Evolutionary conservation across 768 basidiomycete genomes (phyloP).

Genomic region (Clitopilus hobsonii): DNA sequence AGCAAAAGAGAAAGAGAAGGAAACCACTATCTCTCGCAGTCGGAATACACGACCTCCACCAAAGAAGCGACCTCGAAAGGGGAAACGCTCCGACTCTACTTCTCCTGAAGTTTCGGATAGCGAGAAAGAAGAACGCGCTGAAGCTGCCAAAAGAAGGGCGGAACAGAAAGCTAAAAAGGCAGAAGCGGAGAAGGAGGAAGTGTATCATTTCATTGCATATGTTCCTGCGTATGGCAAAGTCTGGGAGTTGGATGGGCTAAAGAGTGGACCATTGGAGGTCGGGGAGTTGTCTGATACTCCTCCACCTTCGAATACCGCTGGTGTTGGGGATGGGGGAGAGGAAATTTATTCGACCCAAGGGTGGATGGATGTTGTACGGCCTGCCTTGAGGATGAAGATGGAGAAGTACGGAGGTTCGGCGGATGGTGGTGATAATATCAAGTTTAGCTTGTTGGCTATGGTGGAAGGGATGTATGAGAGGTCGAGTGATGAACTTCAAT

Average conservation of each 20-base stretch:
- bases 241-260: constrained; percentile 69
- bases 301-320: constrained; percentile 1
- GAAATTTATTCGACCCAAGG: constrained; percentile 7
- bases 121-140: not conserved
- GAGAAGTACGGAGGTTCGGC: constrained; percentile 46
- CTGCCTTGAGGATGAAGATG: constrained; percentile 59
- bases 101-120: not conserved
- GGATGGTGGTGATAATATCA: constrained; percentile 40
- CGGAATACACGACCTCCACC: not conserved
- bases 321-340: not conserved
- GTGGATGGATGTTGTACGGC: constrained; percentile 63
- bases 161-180: constrained; percentile 13
- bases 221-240: constrained; percentile 59
- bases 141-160: constrained; percentile 1
- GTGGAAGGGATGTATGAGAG: constrained; percentile 45
- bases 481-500: constrained; percentile 49
- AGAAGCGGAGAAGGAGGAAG: constrained; percentile 35
- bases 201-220: constrained; percentile 64
- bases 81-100: not conserved
- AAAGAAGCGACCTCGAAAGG: not conserved
- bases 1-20: constrained; percentile 15
- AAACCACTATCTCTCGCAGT: not conserved
- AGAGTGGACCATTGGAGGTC: constrained; percentile 58
- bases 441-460: constrained; percentile 59
- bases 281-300: constrained; percentile 39